phyloP scores from a whole-genome alignment of 805 yeast genomes.

The Kazachstania kunashirensis region DNA sequence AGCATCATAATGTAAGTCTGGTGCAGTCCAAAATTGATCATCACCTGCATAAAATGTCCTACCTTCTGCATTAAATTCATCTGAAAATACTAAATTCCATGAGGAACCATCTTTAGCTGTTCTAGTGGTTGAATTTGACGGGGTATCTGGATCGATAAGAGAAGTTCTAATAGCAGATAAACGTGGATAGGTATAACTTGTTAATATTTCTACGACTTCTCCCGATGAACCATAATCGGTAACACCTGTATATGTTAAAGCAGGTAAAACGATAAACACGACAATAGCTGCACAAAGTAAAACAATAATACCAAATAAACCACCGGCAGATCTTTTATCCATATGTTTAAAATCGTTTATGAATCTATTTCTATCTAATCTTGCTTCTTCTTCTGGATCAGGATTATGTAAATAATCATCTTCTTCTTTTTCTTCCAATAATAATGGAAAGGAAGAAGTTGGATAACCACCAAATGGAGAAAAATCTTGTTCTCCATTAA shows the following conservation, averaged over 20 bases:
- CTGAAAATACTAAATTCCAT: slow-evolving; percentile 78
- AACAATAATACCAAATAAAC: slow-evolving; percentile 48
- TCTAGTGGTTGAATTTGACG: slow-evolving; percentile 39
- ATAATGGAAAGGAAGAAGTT: slow-evolving; percentile 83
- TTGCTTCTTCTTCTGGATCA: slow-evolving; percentile 86
- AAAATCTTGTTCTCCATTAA: slow-evolving; percentile 44
- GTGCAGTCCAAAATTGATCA: slow-evolving; percentile 85
- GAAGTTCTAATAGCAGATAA: slow-evolving; percentile 42
- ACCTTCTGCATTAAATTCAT: slow-evolving; percentile 84
- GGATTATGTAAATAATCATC: slow-evolving; percentile 96
- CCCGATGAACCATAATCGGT: slow-evolving; percentile 22
- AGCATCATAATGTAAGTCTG: slow-evolving; percentile 74
- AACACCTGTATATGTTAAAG: slow-evolving; percentile 71
- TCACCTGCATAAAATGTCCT: slow-evolving; percentile 84
- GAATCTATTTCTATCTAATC: slow-evolving; percentile 64
- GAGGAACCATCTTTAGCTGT: slow-evolving; percentile 48
- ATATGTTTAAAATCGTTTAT: slow-evolving; percentile 52
- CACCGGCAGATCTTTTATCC: slow-evolving; percentile 55
- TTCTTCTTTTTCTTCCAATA: slow-evolving; percentile 84
- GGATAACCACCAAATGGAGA: slow-evolving; percentile 97
- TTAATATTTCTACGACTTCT: slow-evolving; percentile 33
- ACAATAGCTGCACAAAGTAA: slow-evolving; percentile 53
- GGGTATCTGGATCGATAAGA: slow-evolving; percentile 57
- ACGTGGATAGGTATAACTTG: slow-evolving; percentile 42
- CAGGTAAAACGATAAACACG: slow-evolving; percentile 75